Conservation (phyloP, 192 early-diverging fungal genomes). For the Coemansia sp. region DNA sequence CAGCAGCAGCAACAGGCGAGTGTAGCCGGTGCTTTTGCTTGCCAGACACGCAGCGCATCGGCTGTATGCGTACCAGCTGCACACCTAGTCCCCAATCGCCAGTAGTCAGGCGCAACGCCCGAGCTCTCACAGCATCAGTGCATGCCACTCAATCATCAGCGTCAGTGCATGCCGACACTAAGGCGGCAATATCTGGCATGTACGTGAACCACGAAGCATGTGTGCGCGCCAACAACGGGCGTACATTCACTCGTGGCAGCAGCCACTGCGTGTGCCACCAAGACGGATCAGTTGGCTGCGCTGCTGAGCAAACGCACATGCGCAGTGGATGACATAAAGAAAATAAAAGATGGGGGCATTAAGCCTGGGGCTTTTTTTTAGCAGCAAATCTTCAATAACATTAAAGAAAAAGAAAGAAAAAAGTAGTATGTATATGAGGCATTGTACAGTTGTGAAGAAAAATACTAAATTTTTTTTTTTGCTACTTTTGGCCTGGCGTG, state of each 20-base stretch:
- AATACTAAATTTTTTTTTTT: conserved; percentile 5
- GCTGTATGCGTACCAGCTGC: conserved; percentile 18
- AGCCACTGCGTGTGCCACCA: conserved; percentile 31
- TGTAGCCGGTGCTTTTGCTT: conserved; percentile 46
- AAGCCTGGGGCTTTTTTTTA: too few relatives aligned
- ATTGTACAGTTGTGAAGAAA: conserved; percentile 1
- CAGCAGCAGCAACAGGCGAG: background rate
- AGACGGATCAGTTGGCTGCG: conserved; percentile 23
- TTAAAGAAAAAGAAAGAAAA: background rate
- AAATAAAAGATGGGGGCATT: conserved; percentile 6
- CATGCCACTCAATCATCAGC: too few relatives aligned
- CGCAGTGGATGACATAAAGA: too few relatives aligned
- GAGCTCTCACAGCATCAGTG: too few relatives aligned
- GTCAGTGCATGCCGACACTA: background rate
- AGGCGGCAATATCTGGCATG: background rate
- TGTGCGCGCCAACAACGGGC: conserved; percentile 23
- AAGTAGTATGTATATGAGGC: too few relatives aligned
- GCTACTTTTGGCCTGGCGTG: background rate
- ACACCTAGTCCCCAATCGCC: background rate
- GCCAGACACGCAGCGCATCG: conserved; percentile 33
- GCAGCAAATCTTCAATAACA: too few relatives aligned
- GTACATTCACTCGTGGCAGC: conserved; percentile 6
- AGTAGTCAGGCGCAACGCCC: background rate
- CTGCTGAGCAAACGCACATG: conserved; percentile 3
- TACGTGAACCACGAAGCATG: conserved; percentile 48